Conservation (phyloP, 257 asterid genomes). For the Sherardia arvensis region DNA sequence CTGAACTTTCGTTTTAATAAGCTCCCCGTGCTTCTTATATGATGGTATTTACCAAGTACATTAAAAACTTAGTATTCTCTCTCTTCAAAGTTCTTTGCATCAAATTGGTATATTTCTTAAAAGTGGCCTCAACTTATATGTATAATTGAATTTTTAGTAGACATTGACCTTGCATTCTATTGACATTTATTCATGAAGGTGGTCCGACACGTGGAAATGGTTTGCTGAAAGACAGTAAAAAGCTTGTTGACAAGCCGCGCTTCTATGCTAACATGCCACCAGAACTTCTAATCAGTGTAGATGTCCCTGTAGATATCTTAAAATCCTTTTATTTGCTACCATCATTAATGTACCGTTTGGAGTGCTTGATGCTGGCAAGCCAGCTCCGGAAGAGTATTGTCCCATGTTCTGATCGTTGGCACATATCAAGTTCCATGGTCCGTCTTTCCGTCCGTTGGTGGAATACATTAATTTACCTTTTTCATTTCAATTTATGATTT, state of each 20-base stretch:
- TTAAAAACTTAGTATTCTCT: background rate
- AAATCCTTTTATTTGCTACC: conserved; percentile 86
- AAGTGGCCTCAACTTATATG: background rate
- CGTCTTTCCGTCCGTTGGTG: conserved; percentile 9
- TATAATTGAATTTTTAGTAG: background rate
- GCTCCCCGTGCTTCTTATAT: background rate
- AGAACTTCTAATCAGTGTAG: conserved; percentile 63
- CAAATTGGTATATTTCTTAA: background rate
- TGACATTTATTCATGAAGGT: conserved; percentile 8
- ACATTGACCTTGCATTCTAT: background rate
- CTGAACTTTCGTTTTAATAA: background rate
- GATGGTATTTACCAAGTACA: background rate
- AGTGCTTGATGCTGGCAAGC: conserved; percentile 86
- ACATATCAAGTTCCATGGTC: conserved; percentile 69
- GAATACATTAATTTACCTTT: conserved; percentile 1
- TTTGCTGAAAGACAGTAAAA: conserved; percentile 20
- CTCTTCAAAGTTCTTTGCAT: background rate
- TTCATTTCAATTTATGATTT: conserved; percentile 9
- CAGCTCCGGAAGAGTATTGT: conserved; percentile 73
- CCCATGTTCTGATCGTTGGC: conserved; percentile 27
- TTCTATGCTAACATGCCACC: conserved; percentile 75
- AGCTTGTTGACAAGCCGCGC: conserved; percentile 34
- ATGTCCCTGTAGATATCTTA: conserved; percentile 46
- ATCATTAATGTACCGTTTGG: conserved; percentile 81
- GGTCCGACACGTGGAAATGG: conserved; percentile 22